Percentiles rank a stretch among this genome's conserved stretches.
phyloP scores from a whole-genome alignment of 495 filamentous ascomycete species.

The Evansstolkia leycettana region DNA sequence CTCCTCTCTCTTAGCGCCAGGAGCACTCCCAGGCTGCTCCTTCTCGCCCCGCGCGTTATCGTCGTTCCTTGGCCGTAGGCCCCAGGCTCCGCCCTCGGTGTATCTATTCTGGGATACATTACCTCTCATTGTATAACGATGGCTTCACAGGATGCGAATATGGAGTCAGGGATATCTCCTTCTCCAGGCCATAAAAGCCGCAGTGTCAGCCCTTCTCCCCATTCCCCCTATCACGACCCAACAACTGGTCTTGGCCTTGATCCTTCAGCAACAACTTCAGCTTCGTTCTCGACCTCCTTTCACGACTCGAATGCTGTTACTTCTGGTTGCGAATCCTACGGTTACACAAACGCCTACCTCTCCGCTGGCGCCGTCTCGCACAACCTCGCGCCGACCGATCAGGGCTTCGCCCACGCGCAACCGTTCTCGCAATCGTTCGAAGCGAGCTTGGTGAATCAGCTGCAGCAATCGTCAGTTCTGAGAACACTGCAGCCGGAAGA shows the following conservation, averaged over 20 bases:
- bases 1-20: constrained; percentile 3
- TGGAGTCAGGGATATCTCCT: constrained; percentile 16
- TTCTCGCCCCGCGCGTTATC: constrained; percentile 2
- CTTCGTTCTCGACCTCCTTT: constrained; percentile 15
- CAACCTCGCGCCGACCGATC: constrained; percentile 16
- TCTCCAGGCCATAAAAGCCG: constrained; percentile 19
- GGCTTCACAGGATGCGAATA: constrained; percentile 25
- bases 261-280: constrained; percentile 23
- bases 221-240: constrained; percentile 26
- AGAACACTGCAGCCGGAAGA: constrained; percentile 19
- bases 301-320: constrained; percentile 12
- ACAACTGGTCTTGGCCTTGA: constrained; percentile 24
- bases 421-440: constrained; percentile 30
- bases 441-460: constrained; percentile 20
- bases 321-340: constrained; percentile 17
- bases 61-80: neutral
- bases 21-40: constrained; percentile 1
- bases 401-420: constrained; percentile 20
- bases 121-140: constrained; percentile 8
- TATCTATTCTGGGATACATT: constrained; percentile 15
- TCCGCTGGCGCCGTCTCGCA: constrained; percentile 14
- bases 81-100: too few species aligned
- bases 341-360: constrained; percentile 20
- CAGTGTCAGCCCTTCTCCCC: constrained; percentile 30
- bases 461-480: constrained; percentile 17